These are phyloP conservation scores for Pythium rishiriense DNA, from an alignment of 352 stramenopile species.

Conservation along the genomic window DNA sequence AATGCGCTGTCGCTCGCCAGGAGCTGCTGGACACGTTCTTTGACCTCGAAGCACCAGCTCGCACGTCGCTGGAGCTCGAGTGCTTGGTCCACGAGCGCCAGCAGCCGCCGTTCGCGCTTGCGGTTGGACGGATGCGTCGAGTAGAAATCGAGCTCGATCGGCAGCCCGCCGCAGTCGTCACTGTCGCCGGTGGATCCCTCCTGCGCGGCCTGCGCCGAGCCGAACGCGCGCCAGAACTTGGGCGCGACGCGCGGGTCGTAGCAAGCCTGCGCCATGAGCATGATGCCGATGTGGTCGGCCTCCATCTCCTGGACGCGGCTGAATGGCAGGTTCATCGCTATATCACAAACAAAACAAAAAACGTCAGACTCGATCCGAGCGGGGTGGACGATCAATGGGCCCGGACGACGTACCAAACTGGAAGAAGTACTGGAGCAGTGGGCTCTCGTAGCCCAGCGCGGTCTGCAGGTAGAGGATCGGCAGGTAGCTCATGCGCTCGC, in stretches of 20 bases:
- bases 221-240: constrained; percentile 49
- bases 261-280: constrained; percentile 72
- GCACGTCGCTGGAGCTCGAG: constrained; percentile 40
- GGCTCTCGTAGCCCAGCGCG: constrained; percentile 54
- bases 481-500: constrained; percentile 63
- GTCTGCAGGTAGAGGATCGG: constrained; percentile 47
- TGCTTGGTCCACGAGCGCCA: constrained; percentile 44
- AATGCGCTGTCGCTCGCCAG: constrained; percentile 42
- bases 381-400: too few species aligned
- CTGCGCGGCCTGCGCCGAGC: constrained; percentile 29
- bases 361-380: too few species aligned
- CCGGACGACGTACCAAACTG: constrained; percentile 42
- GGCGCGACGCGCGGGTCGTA: constrained; percentile 63
- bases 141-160: constrained; percentile 58
- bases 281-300: constrained; percentile 76
- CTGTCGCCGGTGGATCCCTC: too few species aligned
- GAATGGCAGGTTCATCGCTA: constrained; percentile 64
- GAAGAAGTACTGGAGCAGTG: constrained; percentile 65
- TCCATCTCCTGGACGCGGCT: constrained; percentile 63
- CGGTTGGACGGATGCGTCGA: constrained; percentile 69
- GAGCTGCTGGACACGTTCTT: constrained; percentile 55
- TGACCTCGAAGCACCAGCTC: constrained; percentile 60
- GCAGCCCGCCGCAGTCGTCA: constrained; percentile 27
- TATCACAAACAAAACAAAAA: background rate
- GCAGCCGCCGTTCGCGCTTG: constrained; percentile 50